phyloP scores from a whole-genome alignment of 495 filamentous ascomycete species.

The Penicillium fimorum region DNA sequence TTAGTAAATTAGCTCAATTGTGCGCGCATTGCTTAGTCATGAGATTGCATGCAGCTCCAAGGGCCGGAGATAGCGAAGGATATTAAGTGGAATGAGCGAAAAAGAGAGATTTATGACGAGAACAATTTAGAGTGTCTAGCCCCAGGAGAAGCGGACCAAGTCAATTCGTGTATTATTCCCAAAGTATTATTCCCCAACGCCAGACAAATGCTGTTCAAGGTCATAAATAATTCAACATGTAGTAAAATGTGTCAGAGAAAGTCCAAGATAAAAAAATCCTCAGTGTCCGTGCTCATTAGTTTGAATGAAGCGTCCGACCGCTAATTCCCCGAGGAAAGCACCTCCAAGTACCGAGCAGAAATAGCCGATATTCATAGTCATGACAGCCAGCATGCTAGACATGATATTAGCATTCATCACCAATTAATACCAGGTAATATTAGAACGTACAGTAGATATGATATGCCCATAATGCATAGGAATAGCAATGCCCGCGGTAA shows the following conservation, averaged over 20 bases:
- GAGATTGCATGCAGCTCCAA: neutral
- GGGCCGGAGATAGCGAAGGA: neutral
- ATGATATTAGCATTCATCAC: constrained; percentile 6
- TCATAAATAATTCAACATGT: neutral
- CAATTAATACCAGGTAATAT: neutral
- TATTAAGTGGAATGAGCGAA: neutral
- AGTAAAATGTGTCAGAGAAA: neutral
- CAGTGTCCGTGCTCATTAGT: constrained; percentile 32
- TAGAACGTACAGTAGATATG: constrained; percentile 78
- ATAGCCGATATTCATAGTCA: constrained; percentile 97
- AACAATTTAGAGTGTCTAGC: neutral
- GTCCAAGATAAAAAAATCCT: constrained; percentile 2
- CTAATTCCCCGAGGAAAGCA: constrained; percentile 79
- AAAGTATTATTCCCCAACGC: constrained; percentile 2
- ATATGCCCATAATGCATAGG: constrained; percentile 68
- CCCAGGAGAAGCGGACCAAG: neutral
- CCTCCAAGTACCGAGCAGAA: constrained; percentile 84
- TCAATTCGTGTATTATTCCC: neutral
- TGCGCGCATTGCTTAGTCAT: constrained; percentile 21
- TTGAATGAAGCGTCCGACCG: constrained; percentile 65
- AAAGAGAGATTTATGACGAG: neutral
- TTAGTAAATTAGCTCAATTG: constrained; percentile 36
- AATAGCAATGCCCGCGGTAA: constrained; percentile 67
- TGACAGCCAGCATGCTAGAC: constrained; percentile 91
- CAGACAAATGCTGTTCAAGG: neutral